Percentiles rank a stretch among this genome's conserved stretches.
phyloP scores from a whole-genome alignment of 495 filamentous ascomycete species.

The Chaetomidium leptoderma region DNA sequence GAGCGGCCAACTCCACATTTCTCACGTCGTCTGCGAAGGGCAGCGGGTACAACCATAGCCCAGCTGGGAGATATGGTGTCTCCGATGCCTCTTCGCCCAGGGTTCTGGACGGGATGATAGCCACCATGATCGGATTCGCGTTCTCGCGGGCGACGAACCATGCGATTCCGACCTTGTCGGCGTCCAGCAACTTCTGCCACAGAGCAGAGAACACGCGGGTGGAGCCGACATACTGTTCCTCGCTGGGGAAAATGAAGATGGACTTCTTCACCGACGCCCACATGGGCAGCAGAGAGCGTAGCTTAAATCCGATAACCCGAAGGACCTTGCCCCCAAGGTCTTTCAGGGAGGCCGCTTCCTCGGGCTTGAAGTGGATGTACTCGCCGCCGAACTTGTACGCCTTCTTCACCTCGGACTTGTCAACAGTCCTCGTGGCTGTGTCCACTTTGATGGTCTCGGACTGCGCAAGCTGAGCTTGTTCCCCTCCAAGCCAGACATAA shows the following conservation, averaged over 20 bases:
- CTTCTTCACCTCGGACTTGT: constrained; percentile 79
- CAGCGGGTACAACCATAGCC: constrained; percentile 83
- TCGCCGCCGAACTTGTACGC: constrained; percentile 96
- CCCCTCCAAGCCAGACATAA: constrained; percentile 80
- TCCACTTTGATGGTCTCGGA: constrained; percentile 67
- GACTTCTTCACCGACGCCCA: constrained; percentile 86
- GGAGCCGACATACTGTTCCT: constrained; percentile 83
- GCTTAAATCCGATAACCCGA: constrained; percentile 92
- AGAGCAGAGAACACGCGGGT: constrained; percentile 89
- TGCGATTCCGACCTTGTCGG: constrained; percentile 73
- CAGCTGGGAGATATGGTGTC: constrained; percentile 69
- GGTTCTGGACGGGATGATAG: constrained; percentile 71
- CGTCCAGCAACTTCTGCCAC: constrained; percentile 75
- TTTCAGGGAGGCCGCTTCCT: constrained; percentile 72
- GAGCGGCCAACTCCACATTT: constrained; percentile 46
- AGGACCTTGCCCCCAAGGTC: constrained; percentile 69
- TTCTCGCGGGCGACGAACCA: constrained; percentile 88
- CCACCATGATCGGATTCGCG: constrained; percentile 69
- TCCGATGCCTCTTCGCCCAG: constrained; percentile 56
- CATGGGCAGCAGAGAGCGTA: constrained; percentile 64
- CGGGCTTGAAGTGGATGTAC: constrained; percentile 75
- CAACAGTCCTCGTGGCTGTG: constrained; percentile 70
- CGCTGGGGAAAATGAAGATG: constrained; percentile 90
- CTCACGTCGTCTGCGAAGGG: constrained; percentile 92
- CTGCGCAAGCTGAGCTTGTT: constrained; percentile 73